phyloP scores from a whole-genome alignment of 129 eudicot genomes.

The Sambucus nigra region DNA sequence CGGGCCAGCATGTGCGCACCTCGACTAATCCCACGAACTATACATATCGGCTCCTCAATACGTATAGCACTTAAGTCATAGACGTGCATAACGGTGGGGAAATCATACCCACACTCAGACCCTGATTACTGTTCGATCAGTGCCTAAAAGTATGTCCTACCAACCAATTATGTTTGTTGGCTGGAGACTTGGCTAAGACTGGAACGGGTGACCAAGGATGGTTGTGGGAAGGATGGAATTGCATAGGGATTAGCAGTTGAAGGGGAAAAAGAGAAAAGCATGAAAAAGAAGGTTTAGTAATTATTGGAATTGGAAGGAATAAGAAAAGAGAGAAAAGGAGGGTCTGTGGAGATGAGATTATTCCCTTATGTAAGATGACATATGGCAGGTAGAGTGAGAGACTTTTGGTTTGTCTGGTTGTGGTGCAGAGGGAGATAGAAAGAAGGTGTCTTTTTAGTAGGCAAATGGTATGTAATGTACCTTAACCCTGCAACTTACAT shows the following conservation, averaged over 20 bases:
- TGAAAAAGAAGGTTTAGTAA: constrained; percentile 28
- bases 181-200: no score
- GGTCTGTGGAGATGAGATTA: constrained; percentile 51
- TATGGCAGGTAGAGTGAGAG: constrained; percentile 39
- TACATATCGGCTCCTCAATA: no score
- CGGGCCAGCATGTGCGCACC: no score
- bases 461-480: constrained; percentile 66
- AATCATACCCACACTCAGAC: no score
- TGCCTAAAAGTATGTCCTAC: no score
- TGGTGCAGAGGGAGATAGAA: constrained; percentile 23
- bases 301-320: constrained; percentile 56
- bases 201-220: background rate
- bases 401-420: constrained; percentile 75
- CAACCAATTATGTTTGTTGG: no score
- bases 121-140: no score
- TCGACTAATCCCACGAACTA: no score
- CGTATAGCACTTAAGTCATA: no score
- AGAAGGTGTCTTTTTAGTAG: constrained; percentile 42
- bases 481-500: constrained; percentile 40
- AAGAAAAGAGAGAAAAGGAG: constrained; percentile 24
- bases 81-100: no score
- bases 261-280: constrained; percentile 34
- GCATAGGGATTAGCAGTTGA: constrained; percentile 27
- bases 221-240: constrained; percentile 18
- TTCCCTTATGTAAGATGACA: constrained; percentile 55